phyloP scores from a whole-genome alignment of 768 basidiomycete species.

The Phylloporus sp. region DNA sequence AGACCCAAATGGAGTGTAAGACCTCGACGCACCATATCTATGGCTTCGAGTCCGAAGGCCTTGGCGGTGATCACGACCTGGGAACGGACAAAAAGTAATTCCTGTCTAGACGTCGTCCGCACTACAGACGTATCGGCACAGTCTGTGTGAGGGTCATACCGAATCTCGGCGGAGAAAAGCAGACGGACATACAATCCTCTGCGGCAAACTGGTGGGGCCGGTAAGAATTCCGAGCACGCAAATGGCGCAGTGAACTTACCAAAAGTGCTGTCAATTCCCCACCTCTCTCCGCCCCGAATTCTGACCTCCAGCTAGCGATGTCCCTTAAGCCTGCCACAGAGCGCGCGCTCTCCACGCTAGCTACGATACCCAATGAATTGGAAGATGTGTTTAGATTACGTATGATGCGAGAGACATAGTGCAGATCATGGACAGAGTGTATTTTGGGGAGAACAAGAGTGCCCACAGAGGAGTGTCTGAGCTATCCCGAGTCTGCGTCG shows the following conservation, averaged over 20 bases:
- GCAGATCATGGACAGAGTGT: conserved; percentile 62
- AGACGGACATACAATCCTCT: conserved; percentile 71
- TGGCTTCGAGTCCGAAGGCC: conserved; percentile 77
- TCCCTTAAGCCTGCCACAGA: conserved; percentile 61
- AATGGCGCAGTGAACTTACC: conserved; percentile 24
- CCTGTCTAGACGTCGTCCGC: conserved; percentile 67
- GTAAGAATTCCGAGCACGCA: not conserved
- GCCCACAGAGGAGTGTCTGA: conserved; percentile 44
- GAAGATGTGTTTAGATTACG: conserved; percentile 18
- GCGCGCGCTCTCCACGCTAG: conserved; percentile 83
- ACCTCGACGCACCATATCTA: conserved; percentile 70
- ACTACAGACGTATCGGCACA: conserved; percentile 86
- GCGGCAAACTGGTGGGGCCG: conserved; percentile 70
- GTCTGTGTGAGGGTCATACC: conserved; percentile 43
- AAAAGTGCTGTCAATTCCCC: conserved; percentile 62
- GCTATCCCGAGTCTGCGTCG: conserved; percentile 31
- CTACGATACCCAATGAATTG: conserved; percentile 58
- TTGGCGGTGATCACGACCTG: conserved; percentile 78
- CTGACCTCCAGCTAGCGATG: conserved; percentile 69
- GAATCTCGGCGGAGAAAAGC: not conserved
- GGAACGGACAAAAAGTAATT: conserved; percentile 81
- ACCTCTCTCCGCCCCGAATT: conserved; percentile 41
- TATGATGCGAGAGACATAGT: conserved; percentile 48
- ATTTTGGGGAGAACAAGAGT: conserved; percentile 86
- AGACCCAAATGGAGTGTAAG: not conserved